Evolutionary conservation across 805 yeast species (phyloP).

Genomic region (Yarrowia sp.): DNA sequence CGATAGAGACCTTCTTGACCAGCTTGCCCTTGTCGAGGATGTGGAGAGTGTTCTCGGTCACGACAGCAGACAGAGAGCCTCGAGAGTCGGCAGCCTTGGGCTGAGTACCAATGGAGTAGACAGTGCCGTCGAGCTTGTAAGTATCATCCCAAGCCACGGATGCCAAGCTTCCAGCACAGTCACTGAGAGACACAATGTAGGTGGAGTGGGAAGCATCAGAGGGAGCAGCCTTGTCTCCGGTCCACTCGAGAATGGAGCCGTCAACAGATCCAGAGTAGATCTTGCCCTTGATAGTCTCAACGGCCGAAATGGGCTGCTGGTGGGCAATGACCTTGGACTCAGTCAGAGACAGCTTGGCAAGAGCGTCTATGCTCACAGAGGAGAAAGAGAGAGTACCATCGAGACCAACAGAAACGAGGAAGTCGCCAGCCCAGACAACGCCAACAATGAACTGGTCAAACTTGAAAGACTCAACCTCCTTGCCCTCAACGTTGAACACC

Average conservation of each 20-base stretch:
- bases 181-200: constrained; percentile 48
- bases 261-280: constrained; percentile 75
- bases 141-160: constrained; percentile 92
- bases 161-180: constrained; percentile 40
- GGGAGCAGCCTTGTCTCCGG: background rate
- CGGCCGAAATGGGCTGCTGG: constrained; percentile 73
- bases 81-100: constrained; percentile 49
- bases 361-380: constrained; percentile 36
- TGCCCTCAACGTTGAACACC: constrained; percentile 52
- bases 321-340: constrained; percentile 57
- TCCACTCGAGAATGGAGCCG: constrained; percentile 70
- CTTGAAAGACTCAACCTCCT: constrained; percentile 2
- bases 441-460: constrained; percentile 65
- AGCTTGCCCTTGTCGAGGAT: constrained; percentile 39
- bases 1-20: constrained; percentile 39
- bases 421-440: constrained; percentile 61
- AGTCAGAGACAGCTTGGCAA: constrained; percentile 27
- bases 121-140: constrained; percentile 43
- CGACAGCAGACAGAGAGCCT: constrained; percentile 44
- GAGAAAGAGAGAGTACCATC: constrained; percentile 71
- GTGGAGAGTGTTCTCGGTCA: constrained; percentile 47
- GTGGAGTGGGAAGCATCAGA: constrained; percentile 54
- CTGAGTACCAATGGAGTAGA: constrained; percentile 45
- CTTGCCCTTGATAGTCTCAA: constrained; percentile 36
- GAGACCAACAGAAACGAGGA: constrained; percentile 62